Base-by-base conservation (phyloP, 179 eudicot species). In the Beta lomatogona region DNA sequence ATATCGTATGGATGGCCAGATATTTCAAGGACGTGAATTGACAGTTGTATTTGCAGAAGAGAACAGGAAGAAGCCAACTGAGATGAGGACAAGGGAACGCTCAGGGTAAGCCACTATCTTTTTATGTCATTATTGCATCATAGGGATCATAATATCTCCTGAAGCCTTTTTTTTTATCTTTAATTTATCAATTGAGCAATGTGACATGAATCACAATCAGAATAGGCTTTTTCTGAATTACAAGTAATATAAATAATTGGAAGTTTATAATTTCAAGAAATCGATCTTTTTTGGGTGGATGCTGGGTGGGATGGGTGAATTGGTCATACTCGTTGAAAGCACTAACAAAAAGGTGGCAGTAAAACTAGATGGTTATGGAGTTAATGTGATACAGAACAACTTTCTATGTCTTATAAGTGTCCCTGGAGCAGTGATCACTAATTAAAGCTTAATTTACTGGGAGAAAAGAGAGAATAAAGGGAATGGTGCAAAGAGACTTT, bases 41-140 rank as follows among this genome's bases (percentile, higher is more conserved):
- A 96, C 99, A 68, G 99, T 96, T 75, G 92, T 92, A 71, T 95
- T 91, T 93, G 98, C 98, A 6, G 98, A 94, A 86, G 98, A 94
- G 88, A 94, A 94, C 77, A 86, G 98, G 87, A 95, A 95, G 91
- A 93, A 92, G 79, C 98, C 98, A 54, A 44, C 83, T 73, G 97
- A 95, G 80, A 96, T 96, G 99, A 90, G 99, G 84, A n/a, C 81
- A 77, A 90, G 99, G 84, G 97, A 94, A 54, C 87, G 97, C 6
- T 66, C 87, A 21, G 88, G 92, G 94, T 91, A 82, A 53, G 25
- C 41, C 21, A 53, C 82, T 63, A 9, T 55, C 22, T 18, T 25
- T 75, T 63, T 45, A 45, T 58, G n/a, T 70, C 16, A 14, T 53
- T 76, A 36, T 45, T 61, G 71, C 19, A 11, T 1, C 45, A 18